Percentiles rank a stretch among this genome's conserved stretches.
Conservation (phyloP, 2,329 filamentous ascomycete species). For the Arthroderma uncinatum region DNA sequence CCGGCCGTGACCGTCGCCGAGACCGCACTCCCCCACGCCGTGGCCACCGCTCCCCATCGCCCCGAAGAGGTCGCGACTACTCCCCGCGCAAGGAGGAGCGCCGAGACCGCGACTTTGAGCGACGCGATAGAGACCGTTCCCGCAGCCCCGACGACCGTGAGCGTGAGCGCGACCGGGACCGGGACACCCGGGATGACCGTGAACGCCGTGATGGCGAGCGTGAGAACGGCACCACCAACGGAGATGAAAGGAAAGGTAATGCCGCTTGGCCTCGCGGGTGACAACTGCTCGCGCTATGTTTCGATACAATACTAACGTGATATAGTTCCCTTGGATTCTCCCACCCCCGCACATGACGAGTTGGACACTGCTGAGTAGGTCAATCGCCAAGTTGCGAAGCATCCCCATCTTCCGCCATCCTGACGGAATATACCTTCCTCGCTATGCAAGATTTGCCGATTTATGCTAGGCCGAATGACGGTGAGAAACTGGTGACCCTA, state of each 20-base stretch:
- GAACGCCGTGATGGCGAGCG: conserved; percentile 61
- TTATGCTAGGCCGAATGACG: background rate
- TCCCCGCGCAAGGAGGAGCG: conserved; percentile 84
- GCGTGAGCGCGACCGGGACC: conserved; percentile 42
- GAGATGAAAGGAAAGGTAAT: conserved; percentile 79
- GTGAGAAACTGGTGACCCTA: conserved; percentile 2
- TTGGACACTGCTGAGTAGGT: conserved; percentile 80
- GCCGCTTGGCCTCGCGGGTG: conserved; percentile 11
- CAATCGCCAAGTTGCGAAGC: conserved; percentile 6
- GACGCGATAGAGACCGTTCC: conserved; percentile 64
- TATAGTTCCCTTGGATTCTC: conserved; percentile 55
- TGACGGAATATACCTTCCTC: background rate
- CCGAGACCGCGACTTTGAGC: conserved; percentile 59
- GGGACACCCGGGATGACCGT: conserved; percentile 46
- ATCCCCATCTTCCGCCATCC: background rate
- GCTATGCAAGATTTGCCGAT: background rate
- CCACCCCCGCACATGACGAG: conserved; percentile 79
- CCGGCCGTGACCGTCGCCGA: conserved; percentile 49
- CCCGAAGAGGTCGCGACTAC: conserved; percentile 55
- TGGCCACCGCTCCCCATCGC: conserved; percentile 49
- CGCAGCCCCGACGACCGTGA: conserved; percentile 59
- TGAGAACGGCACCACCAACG: conserved; percentile 66
- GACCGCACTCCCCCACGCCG: conserved; percentile 69
- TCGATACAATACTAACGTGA: conserved; percentile 5
- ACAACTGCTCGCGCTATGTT: background rate